Base-by-base conservation (phyloP, 805 yeast species). In the Komagataella pseudopastoris region DNA sequence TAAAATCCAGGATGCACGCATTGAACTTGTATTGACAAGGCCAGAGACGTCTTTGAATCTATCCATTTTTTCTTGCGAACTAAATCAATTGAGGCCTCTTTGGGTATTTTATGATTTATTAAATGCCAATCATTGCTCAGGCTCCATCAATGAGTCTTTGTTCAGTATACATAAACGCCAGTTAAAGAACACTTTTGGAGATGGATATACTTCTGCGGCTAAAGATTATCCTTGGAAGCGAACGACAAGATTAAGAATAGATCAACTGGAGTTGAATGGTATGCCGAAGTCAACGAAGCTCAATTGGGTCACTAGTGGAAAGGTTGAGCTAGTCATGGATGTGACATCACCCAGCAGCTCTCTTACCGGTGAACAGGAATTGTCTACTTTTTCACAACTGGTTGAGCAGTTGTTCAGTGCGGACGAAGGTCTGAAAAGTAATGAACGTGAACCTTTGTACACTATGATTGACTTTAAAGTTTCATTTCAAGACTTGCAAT, bases 41-140 rank as follows among this genome's bases (percentile, higher is more conserved):
- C 39, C 39, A 8, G 14, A 30, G 14, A 30, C 10, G 14, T 10
- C 39, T 30, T 30, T 30, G 39, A 30, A 30, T 12, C 14, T 30
- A 30, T 30, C 39, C 8, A 75, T 93, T n/a, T 90, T 85, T 67
- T 84, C 81, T 60, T 85, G 96, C 63, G 95, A 88, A 53, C 63
- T 90, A 46, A 84, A 90, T 1, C 72, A 76, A 50, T 71, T 93
- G 53, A 73, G 99, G 51, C 88, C 89, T 63, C 95, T 93, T 64
- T 93, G 99, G 98, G 70, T 93, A 23, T 85, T 88, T 60, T 85
- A 85, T 64, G 99, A 93, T 63, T 70, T 91, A 47, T 66, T 93
- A 53, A 87, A 85, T 62, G 95, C 96, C 12, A 83, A 81, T 57
- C 80, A 82, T 57, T 78, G 89, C 62, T 84, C 91, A 53, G 99